Base-by-base conservation (phyloP, 495 filamentous ascomycete genomes). In the Elaphomyces granulatus region DNA sequence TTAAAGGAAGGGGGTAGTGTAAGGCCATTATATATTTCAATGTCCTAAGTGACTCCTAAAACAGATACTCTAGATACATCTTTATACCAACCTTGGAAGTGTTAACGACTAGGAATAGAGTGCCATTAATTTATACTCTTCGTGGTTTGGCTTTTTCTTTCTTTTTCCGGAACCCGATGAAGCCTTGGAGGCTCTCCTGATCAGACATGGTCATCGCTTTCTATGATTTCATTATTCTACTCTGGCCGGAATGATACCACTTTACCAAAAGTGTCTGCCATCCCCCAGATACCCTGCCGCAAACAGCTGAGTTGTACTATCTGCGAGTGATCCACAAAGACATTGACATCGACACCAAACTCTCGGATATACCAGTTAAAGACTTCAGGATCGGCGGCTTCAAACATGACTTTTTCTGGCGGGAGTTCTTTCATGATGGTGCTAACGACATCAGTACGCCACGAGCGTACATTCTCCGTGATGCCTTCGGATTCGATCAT, bases 401-500 rank as follows among this genome's bases (percentile, higher is more conserved):
- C 72, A 51, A 76, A 76, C 72, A 78, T 77, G 35, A 77, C 69
- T 0, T 60, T 62, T 44, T 75, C 71, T 8, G 56, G 40, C 1
- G 70, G 70, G 15, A 78, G 43, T 39, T 70, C 68, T 35, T 66
- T 64, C 54, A 74, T 57, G 35, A 75, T 70, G 18, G 48, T 53
- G n/a, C 64, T 65, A 3, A 76, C 66, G 12, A 76, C 70, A 43
- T 76, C 71, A 2, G 70, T 75, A 28, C 68, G 54, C 74, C 73
- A 76, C 14, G 55, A 52, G 34, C 50, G 58, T 8, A 76, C 70
- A 43, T 75, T 75, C 58, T 75, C 71, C 4, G 72, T 75, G 45
- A 75, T 75, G 0, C 71, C 72, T 50, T 75, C 72, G n/a, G 67
- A 72, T 47, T 77, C 72, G 40, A 75, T 71, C 71, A 76, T 75